Evolutionary conservation across 2,329 filamentous ascomycete genomes (phyloP).

Genomic region (Penicillium brevicompactum): DNA sequence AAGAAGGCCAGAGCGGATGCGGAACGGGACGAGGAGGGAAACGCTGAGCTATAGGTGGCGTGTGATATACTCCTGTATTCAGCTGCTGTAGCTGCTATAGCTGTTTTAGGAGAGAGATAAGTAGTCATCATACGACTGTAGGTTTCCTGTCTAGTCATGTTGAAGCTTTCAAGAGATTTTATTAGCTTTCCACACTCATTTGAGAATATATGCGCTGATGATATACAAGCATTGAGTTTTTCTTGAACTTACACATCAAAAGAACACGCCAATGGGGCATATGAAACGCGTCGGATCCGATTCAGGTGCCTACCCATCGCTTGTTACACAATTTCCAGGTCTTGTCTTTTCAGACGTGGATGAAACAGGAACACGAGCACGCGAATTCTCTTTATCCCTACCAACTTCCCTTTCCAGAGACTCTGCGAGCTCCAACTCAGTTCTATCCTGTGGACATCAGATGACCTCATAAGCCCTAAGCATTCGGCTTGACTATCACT

Average conservation of each 20-base stretch:
- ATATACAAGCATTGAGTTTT: no score
- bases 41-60: neutral
- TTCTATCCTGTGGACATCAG: conserved; percentile 2
- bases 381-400: neutral
- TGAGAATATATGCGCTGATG: no score
- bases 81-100: no score
- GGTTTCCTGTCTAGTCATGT: neutral
- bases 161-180: neutral
- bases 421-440: neutral
- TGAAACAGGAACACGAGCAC: neutral
- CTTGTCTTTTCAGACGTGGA: conserved; percentile 13
- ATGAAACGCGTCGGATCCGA: conserved; percentile 27
- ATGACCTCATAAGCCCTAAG: conserved; percentile 12
- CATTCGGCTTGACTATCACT: neutral
- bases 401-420: neutral
- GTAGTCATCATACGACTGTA: neutral
- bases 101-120: neutral
- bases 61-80: neutral
- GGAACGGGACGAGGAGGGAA: conserved; percentile 19
- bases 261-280: neutral
- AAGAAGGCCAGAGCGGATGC: conserved; percentile 36
- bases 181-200: neutral
- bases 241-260: no score
- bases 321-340: conserved; percentile 19
- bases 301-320: conserved; percentile 23